Base-by-base conservation (phyloP, 495 filamentous ascomycete genomes). In the Xylaria grammica region DNA sequence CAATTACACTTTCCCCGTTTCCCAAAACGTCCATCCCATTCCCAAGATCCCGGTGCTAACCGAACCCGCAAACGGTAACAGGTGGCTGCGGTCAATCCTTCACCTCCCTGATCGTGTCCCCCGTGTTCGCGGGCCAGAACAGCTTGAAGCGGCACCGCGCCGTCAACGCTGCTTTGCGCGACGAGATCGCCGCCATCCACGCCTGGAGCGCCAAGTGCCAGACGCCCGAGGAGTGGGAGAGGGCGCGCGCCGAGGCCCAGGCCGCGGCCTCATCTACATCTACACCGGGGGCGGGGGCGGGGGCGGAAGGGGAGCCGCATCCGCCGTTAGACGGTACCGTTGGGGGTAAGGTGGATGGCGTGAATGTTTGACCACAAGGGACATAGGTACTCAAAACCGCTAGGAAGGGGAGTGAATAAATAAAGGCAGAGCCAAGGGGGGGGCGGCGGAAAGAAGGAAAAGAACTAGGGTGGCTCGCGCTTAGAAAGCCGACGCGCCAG, bases 151-250 rank as follows among this genome's bases (percentile, higher is more conserved):
- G 94, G 17, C 92, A 97, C 79, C 87, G 95, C 22, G 82, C 96
- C 54, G 95, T 97, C 51, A 98, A 99, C 77, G 84, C 85, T 2
- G 89, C 87, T 7, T 77, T 99, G 72, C 95, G 94, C 80, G 85
- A 85, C n/a, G 95, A 99, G 81, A 95, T 99, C 75, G 91, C 92
- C 4, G 86, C 87, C 49, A 97, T 99, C 60, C 95, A 99, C 82
- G 95, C 95, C n/a, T 99, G 95, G 95, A 94, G 91, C 62, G 92
- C 95, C 26, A 97, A 94, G 78, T 98, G 96, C 77, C 92, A 90
- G 81, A 98, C 95, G 17, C 92, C 93, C 1, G 94, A 94, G 75
- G 92, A 99, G 80, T 97, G 91, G 89, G 87, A 90, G 80, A 88
- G 84, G 74, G 84, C 89, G 77, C 84, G 85, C 72, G 79, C 69